A percentile compares a stretch with the other conserved stretches of the same genome.
Conservation (phyloP, 768 basidiomycete genomes). For the Amanita jacksonii region DNA sequence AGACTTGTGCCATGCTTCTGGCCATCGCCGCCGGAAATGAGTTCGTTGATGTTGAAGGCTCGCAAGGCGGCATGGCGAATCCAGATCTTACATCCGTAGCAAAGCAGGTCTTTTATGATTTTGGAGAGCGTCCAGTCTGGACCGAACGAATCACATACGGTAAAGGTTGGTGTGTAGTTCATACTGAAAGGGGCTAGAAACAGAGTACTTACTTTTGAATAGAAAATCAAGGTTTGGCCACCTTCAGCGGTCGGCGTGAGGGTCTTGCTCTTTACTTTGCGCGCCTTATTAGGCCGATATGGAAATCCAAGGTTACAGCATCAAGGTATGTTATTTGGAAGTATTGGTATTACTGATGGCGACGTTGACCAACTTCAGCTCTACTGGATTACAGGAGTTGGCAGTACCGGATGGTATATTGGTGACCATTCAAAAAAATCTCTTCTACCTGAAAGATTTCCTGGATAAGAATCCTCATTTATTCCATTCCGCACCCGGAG, state of each 20-base stretch:
- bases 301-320: slow-evolving; percentile 73
- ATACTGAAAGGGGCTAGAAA: slow-evolving; percentile 3
- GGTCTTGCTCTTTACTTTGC: slow-evolving; percentile 84
- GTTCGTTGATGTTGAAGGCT: slow-evolving; percentile 55
- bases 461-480: slow-evolving; percentile 75
- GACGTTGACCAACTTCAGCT: slow-evolving; percentile 6
- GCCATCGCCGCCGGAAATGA: slow-evolving; percentile 80
- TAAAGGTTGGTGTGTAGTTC: slow-evolving; percentile 37
- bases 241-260: slow-evolving; percentile 83
- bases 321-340: slow-evolving; percentile 35
- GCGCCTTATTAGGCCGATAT: slow-evolving; percentile 76
- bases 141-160: slow-evolving; percentile 69
- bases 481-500: slow-evolving; percentile 74
- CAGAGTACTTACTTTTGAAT: slow-evolving; percentile 23
- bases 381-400: slow-evolving; percentile 40
- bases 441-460: slow-evolving; percentile 68
- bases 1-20: slow-evolving; percentile 87
- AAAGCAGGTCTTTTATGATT: slow-evolving; percentile 83
- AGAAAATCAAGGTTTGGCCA: slow-evolving; percentile 61
- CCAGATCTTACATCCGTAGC: slow-evolving; percentile 61
- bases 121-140: slow-evolving; percentile 79
- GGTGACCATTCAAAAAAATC: slow-evolving; percentile 68
- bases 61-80: slow-evolving; percentile 37
- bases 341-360: not conserved
- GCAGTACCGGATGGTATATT: slow-evolving; percentile 55